phyloP scores from a whole-genome alignment of 306 rosid species.

The Cicer judaicum region DNA sequence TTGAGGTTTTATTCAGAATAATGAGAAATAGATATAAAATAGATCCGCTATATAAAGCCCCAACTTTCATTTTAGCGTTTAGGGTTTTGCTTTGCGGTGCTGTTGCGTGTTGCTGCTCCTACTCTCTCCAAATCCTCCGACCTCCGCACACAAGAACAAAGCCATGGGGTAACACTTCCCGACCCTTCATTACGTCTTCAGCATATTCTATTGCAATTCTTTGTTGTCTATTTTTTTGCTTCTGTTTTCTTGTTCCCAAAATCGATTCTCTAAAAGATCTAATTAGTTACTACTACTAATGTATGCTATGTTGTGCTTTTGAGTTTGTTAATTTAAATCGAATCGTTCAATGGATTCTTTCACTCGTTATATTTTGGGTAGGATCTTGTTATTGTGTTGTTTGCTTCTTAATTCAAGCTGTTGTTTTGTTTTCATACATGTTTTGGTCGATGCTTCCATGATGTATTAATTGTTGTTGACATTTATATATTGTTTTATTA shows the following conservation, averaged over 20 bases:
- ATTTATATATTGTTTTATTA: background rate
- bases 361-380: background rate
- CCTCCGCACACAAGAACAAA: constrained; percentile 35
- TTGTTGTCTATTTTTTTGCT: background rate
- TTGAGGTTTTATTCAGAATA: background rate
- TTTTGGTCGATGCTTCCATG: background rate
- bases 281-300: background rate
- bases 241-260: background rate
- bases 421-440: background rate
- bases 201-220: background rate
- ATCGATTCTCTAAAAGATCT: background rate
- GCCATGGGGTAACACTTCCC: constrained; percentile 58
- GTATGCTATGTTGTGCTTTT: background rate
- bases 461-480: background rate
- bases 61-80: background rate
- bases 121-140: background rate
- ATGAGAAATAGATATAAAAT: background rate
- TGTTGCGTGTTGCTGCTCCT: constrained; percentile 43
- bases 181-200: background rate
- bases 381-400: background rate
- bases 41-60: constrained; percentile 20
- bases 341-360: background rate
- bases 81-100: constrained; percentile 52
- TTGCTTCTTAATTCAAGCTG: background rate
- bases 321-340: background rate